A percentile compares a stretch with the other conserved stretches of the same genome.
Evolutionary conservation across 768 basidiomycete species (phyloP).

Genomic region (Suillus variegatus): DNA sequence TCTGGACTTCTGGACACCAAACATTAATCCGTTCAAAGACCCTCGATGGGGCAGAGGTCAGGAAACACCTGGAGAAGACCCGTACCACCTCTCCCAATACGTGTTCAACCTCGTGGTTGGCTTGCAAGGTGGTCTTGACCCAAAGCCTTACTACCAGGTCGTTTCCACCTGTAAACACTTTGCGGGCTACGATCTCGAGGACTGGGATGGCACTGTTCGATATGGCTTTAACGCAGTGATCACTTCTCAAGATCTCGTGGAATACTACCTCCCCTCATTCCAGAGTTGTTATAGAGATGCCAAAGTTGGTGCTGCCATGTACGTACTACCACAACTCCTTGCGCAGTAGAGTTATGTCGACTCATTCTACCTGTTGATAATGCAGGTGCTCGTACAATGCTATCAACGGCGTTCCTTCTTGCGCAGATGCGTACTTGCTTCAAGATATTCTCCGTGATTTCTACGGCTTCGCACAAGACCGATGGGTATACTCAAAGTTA

Average conservation of each 20-base stretch:
- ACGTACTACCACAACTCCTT: background rate
- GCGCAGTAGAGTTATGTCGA: background rate
- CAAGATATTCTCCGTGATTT: constrained; percentile 51
- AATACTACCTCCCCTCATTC: constrained; percentile 58
- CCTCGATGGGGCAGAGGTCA: constrained; percentile 66
- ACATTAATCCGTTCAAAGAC: constrained; percentile 55
- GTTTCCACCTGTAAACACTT: constrained; percentile 63
- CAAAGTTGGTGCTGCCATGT: constrained; percentile 58
- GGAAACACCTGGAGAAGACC: constrained; percentile 64
- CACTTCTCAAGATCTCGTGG: constrained; percentile 53
- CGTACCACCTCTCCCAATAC: constrained; percentile 53
- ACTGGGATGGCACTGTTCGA: constrained; percentile 53
- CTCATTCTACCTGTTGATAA: background rate
- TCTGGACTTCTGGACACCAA: constrained; percentile 59
- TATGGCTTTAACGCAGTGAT: constrained; percentile 56
- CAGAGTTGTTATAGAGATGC: constrained; percentile 62
- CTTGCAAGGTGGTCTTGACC: constrained; percentile 59
- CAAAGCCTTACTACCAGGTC: constrained; percentile 50
- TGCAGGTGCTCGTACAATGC: constrained; percentile 56
- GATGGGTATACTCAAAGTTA: constrained; percentile 42
- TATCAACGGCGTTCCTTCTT: constrained; percentile 59
- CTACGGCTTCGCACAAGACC: constrained; percentile 51
- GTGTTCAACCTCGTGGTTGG: constrained; percentile 55
- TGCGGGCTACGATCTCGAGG: constrained; percentile 58
- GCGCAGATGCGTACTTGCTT: constrained; percentile 53